Percentiles rank a stretch among this genome's conserved stretches.
Conservation (phyloP, 768 basidiomycete species). For the Trichaptum fuscoviolaceum region DNA sequence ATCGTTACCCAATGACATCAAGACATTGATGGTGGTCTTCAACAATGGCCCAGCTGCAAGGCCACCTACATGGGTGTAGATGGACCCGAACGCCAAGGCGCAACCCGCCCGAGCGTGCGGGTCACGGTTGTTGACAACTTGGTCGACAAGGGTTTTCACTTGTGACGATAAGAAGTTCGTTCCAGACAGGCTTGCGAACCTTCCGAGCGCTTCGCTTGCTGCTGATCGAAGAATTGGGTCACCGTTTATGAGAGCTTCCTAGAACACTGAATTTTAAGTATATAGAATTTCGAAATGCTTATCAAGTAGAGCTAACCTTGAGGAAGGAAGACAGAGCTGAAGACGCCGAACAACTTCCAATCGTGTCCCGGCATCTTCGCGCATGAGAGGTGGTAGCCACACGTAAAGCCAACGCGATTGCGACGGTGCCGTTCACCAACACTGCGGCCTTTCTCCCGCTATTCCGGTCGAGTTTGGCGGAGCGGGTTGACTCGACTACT, state of each 20-base stretch:
- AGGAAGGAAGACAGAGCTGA: conserved; percentile 61
- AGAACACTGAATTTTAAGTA: conserved; percentile 10
- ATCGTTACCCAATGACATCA: conserved; percentile 93
- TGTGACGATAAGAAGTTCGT: conserved; percentile 80
- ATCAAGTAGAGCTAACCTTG: conserved; percentile 48
- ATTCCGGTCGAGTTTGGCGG: conserved; percentile 82
- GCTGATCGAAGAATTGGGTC: conserved; percentile 72
- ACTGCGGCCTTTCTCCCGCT: conserved; percentile 82
- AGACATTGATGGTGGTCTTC: conserved; percentile 91
- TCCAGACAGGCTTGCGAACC: conserved; percentile 77
- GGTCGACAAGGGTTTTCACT: conserved; percentile 87
- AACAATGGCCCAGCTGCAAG: conserved; percentile 91
- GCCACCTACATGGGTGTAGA: conserved; percentile 88
- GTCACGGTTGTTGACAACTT: conserved; percentile 91
- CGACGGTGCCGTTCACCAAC: conserved; percentile 71
- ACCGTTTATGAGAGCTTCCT: conserved; percentile 79
- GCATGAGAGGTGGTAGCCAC: conserved; percentile 44
- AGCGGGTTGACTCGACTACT: conserved; percentile 60
- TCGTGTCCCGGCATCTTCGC: conserved; percentile 57
- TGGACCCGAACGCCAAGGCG: conserved; percentile 85
- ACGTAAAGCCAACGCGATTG: conserved; percentile 65
- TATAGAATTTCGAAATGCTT: conserved; percentile 6
- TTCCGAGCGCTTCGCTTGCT: conserved; percentile 85
- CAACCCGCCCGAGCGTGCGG: conserved; percentile 91
- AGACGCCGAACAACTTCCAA: conserved; percentile 62